A percentile compares a stretch with the other conserved stretches of the same genome.
These are phyloP conservation scores for Candida tropicalis DNA, from an alignment of 1,139 yeast species.

Conservation along the genomic window DNA sequence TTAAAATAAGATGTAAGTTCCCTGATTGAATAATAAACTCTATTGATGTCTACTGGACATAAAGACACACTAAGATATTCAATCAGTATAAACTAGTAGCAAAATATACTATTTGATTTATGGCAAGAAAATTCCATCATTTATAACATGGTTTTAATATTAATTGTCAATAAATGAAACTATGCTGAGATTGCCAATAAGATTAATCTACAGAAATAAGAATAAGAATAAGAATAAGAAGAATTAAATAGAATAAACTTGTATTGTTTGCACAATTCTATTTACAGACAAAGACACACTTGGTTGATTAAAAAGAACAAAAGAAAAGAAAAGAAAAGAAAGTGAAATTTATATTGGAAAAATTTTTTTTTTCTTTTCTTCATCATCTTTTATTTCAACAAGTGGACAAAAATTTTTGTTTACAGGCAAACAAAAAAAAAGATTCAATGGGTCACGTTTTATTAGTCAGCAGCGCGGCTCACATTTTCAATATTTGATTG, in stretches of 20 bases:
- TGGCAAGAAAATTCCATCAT: conserved; percentile 55
- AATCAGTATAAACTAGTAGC: conserved; percentile 14
- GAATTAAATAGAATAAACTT: neutral
- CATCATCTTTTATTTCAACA: no score
- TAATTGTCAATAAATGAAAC: conserved; percentile 38
- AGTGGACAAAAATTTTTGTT: no score
- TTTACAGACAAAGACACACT: neutral
- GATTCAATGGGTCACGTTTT: no score
- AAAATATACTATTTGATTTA: conserved; percentile 20
- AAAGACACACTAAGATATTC: conserved; percentile 16
- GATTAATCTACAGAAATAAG: neutral
- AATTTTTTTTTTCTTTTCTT: conserved; percentile 1
- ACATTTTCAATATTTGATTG: conserved; percentile 14
- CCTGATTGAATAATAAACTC: conserved; percentile 20
- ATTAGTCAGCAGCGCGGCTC: no score
- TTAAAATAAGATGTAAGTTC: no score
- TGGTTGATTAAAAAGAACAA: neutral
- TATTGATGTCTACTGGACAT: conserved; percentile 13
- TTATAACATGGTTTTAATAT: conserved; percentile 28
- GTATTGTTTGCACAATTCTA: neutral
- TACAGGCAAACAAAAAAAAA: no score
- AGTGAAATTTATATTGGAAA: neutral
- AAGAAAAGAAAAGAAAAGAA: neutral
- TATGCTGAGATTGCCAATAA: conserved; percentile 49
- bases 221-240: no score